Conservation (phyloP, 805 yeast genomes). For the Candida nitratophila region DNA sequence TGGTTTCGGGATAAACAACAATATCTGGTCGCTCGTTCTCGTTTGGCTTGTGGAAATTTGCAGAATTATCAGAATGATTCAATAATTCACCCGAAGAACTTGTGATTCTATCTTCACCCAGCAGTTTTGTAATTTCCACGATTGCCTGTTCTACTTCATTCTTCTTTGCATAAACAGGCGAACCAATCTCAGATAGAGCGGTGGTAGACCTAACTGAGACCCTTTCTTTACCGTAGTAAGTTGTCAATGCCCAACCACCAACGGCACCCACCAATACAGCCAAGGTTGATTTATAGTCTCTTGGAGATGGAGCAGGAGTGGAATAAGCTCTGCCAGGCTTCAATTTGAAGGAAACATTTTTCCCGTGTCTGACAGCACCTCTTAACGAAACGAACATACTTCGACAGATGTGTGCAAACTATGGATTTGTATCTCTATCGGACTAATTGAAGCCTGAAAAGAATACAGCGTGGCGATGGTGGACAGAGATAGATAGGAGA, state of each 20-base stretch:
- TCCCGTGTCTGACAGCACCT: no score
- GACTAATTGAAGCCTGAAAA: no score
- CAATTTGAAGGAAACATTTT: no score
- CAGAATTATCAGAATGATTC: slow-evolving; percentile 25
- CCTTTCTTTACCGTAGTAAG: background rate
- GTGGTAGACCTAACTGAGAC: slow-evolving; percentile 6
- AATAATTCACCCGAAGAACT: slow-evolving; percentile 25
- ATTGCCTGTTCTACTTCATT: slow-evolving; percentile 43
- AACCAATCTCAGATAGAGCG: slow-evolving; percentile 30
- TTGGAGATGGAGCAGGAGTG: no score
- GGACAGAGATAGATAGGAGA: no score
- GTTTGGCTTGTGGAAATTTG: slow-evolving; percentile 24
- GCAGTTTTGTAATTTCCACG: slow-evolving; percentile 40
- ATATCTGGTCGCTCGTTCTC: slow-evolving; percentile 27
- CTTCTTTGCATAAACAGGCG: slow-evolving; percentile 49
- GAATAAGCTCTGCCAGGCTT: no score
- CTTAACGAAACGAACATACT: no score
- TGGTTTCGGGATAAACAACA: slow-evolving; percentile 54
- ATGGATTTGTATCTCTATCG: no score
- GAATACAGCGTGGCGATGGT: no score
- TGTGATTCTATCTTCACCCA: slow-evolving; percentile 49
- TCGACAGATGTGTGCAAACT: no score
- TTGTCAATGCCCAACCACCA: background rate
- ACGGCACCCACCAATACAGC: background rate
- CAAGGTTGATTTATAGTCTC: no score